phyloP scores from a whole-genome alignment of 2,329 filamentous ascomycete genomes.

The Colletotrichum lindemuthianum region DNA sequence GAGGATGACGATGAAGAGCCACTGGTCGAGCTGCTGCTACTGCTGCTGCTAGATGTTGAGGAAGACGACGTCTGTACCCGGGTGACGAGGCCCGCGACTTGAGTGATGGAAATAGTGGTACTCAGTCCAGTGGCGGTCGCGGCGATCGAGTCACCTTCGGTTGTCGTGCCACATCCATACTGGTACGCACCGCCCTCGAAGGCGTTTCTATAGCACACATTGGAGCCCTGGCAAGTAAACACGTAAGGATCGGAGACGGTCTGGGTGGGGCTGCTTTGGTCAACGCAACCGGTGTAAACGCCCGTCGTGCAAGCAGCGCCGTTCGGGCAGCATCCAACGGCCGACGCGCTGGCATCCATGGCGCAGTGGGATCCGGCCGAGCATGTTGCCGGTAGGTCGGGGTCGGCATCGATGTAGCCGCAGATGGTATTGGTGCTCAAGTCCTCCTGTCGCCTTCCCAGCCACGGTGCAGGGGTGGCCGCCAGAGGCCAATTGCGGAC shows the following conservation, averaged over 20 bases:
- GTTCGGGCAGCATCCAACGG: slow-evolving; percentile 68
- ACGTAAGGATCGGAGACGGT: slow-evolving; percentile 65
- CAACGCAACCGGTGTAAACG: slow-evolving; percentile 68
- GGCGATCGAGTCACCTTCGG: slow-evolving; percentile 59
- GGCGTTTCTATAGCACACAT: slow-evolving; percentile 65
- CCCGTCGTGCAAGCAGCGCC: slow-evolving; percentile 61
- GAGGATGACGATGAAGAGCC: slow-evolving; percentile 31
- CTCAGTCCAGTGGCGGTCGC: slow-evolving; percentile 56
- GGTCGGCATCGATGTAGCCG: slow-evolving; percentile 65
- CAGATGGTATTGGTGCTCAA: slow-evolving; percentile 61
- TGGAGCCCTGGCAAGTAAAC: slow-evolving; percentile 61
- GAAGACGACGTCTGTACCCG: slow-evolving; percentile 34
- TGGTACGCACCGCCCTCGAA: slow-evolving; percentile 67
- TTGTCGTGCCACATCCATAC: slow-evolving; percentile 65
- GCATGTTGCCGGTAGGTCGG: slow-evolving; percentile 65
- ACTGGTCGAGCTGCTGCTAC: not conserved
- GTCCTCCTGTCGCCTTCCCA: slow-evolving; percentile 48
- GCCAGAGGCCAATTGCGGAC: slow-evolving; percentile 52
- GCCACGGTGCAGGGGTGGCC: slow-evolving; percentile 52
- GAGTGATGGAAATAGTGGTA: slow-evolving; percentile 48
- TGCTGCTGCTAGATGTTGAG: slow-evolving; percentile 5
- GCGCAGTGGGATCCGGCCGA: slow-evolving; percentile 68
- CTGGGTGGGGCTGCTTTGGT: slow-evolving; percentile 59
- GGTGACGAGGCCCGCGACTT: slow-evolving; percentile 54
- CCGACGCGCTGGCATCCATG: slow-evolving; percentile 57